Percentiles rank a stretch among this genome's conserved stretches.
Evolutionary conservation across 176 grass and related monocot species (phyloP).

Genomic region (Ananas comosus): DNA sequence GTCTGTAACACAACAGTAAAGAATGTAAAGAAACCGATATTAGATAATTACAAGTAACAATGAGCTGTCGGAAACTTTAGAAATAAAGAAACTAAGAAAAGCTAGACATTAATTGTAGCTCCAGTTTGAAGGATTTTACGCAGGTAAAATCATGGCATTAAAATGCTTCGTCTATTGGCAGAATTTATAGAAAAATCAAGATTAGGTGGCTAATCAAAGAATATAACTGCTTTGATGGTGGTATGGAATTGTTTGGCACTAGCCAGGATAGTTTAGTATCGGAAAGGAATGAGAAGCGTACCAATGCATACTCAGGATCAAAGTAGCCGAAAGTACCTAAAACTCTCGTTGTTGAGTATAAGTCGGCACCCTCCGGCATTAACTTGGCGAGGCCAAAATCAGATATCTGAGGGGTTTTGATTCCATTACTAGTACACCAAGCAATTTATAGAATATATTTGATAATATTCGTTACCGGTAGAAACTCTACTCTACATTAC

Average conservation of each 20-base stretch:
- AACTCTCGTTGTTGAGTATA: conserved; percentile 69
- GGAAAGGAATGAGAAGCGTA: conserved; percentile 21
- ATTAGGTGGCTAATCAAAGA: background rate
- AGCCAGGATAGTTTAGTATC: no score
- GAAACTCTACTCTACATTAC: conserved; percentile 21
- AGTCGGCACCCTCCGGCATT: conserved; percentile 80
- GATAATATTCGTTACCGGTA: background rate
- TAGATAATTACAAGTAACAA: background rate
- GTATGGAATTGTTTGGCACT: no score
- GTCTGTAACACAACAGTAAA: conserved; percentile 36
- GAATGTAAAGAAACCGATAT: background rate
- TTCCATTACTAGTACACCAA: conserved; percentile 1
- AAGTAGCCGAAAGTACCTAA: conserved; percentile 99
- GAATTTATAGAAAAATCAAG: background rate
- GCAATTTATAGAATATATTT: background rate
- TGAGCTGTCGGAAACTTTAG: no score
- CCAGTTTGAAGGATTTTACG: no score
- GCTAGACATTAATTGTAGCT: no score
- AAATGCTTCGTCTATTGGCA: no score
- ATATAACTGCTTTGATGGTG: no score
- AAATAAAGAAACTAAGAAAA: no score
- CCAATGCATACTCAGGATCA: conserved; percentile 91
- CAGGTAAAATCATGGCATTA: no score
- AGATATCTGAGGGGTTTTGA: conserved; percentile 47
- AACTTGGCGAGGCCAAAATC: conserved; percentile 92